Percentiles rank a stretch among this genome's conserved stretches.
Conservation (phyloP, 192 early-diverging fungal genomes). For the Phycomyces nitens region DNA sequence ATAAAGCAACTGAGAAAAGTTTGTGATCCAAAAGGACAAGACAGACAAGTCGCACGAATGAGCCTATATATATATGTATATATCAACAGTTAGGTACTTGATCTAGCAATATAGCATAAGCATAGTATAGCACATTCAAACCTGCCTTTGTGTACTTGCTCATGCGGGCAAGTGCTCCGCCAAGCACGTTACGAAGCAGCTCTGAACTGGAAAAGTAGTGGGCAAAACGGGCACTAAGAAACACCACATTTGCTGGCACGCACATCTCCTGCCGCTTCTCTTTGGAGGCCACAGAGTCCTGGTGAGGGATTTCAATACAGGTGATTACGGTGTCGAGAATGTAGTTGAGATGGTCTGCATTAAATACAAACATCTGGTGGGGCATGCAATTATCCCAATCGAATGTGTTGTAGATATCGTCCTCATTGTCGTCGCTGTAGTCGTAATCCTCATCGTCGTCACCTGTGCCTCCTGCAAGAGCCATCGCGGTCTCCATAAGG, state of each 20-base stretch:
- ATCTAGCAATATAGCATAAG: no score
- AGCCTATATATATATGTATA: no score
- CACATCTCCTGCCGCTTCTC: slow-evolving; percentile 46
- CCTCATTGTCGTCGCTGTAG: background rate
- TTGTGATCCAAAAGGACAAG: slow-evolving; percentile 81
- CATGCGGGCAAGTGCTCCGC: slow-evolving; percentile 53
- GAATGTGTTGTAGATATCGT: slow-evolving; percentile 40
- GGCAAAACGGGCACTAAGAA: slow-evolving; percentile 84
- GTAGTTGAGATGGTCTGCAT: slow-evolving; percentile 59
- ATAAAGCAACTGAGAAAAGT: slow-evolving; percentile 76
- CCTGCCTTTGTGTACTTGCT: slow-evolving; percentile 47
- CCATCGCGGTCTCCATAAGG: slow-evolving; percentile 16
- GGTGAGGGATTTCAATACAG: slow-evolving; percentile 54
- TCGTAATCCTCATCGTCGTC: slow-evolving; percentile 11
- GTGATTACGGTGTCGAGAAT: slow-evolving; percentile 72
- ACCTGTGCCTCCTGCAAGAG: background rate
- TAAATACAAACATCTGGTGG: slow-evolving; percentile 95
- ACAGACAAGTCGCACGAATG: slow-evolving; percentile 21
- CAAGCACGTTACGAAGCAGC: slow-evolving; percentile 65
- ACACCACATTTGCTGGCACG: slow-evolving; percentile 84
- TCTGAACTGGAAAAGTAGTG: slow-evolving; percentile 74
- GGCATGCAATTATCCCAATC: slow-evolving; percentile 78
- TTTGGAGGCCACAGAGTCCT: slow-evolving; percentile 29
- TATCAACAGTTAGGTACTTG: no score
- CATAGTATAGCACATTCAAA: no score